A percentile compares a stretch with the other conserved stretches of the same genome.
These are phyloP conservation scores for Lentinula sp. DNA, from an alignment of 768 basidiomycete genomes.

Conservation along the genomic window DNA sequence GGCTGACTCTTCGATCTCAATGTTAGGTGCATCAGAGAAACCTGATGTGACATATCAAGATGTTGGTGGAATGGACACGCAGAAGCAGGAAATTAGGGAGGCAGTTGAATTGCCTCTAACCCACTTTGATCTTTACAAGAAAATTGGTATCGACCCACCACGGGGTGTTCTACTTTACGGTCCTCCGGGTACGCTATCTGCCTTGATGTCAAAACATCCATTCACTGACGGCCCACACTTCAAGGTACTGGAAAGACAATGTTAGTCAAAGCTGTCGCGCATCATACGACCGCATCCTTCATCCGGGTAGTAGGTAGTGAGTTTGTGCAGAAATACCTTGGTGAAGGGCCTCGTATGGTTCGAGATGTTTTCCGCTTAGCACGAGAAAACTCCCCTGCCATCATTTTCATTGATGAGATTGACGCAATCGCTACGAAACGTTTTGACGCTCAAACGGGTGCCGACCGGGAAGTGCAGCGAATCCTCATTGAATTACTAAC, in stretches of 20 bases:
- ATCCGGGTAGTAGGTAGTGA: slow-evolving; percentile 98
- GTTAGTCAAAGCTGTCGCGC: slow-evolving; percentile 99
- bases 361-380: slow-evolving; percentile 98
- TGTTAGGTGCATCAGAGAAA: slow-evolving; percentile 92
- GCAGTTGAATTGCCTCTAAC: slow-evolving; percentile 94
- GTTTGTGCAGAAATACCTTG: slow-evolving; percentile 99
- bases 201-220: background rate
- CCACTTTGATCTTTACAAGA: slow-evolving; percentile 98
- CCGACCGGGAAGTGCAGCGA: slow-evolving; percentile 97
- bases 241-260: slow-evolving; percentile 97
- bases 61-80: slow-evolving; percentile 94
- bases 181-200: slow-evolving; percentile 68
- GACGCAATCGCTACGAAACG: slow-evolving; percentile 99
- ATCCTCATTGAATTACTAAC: slow-evolving; percentile 94
- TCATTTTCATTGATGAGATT: slow-evolving; percentile 99
- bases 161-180: slow-evolving; percentile 95
- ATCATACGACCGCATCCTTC: slow-evolving; percentile 95
- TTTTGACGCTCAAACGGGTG: slow-evolving; percentile 98
- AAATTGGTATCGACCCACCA: slow-evolving; percentile 99
- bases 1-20: slow-evolving; percentile 93
- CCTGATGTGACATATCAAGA: slow-evolving; percentile 93
- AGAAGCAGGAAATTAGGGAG: slow-evolving; percentile 99
- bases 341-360: slow-evolving; percentile 99
- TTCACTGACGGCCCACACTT: background rate
- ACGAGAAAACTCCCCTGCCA: slow-evolving; percentile 93